Percentiles rank a stretch among this genome's conserved stretches.
phyloP scores from a whole-genome alignment of 345 rosid genomes.

The Ceriops tagal region DNA sequence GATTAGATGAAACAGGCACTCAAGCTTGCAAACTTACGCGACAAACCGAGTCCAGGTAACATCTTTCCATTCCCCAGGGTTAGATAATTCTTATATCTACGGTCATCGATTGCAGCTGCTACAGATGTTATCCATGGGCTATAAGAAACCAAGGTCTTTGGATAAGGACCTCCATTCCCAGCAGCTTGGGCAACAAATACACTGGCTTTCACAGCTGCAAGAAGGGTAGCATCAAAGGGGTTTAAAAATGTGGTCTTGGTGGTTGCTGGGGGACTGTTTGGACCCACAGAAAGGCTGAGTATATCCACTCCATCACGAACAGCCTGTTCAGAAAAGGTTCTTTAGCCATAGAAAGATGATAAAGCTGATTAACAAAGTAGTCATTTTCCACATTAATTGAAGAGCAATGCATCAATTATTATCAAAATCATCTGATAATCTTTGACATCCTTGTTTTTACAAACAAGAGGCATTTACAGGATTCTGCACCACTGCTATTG shows the following conservation, averaged over 20 bases:
- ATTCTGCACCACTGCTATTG: no score
- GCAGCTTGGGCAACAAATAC: slow-evolving; percentile 98
- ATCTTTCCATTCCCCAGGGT: slow-evolving; percentile 80
- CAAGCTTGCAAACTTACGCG: slow-evolving; percentile 57
- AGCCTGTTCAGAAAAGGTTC: slow-evolving; percentile 51
- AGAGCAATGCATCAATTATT: no score
- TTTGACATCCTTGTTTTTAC: no score
- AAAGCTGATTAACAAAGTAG: no score
- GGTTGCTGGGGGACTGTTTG: slow-evolving; percentile 89
- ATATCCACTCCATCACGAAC: slow-evolving; percentile 98
- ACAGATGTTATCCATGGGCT: slow-evolving; percentile 98
- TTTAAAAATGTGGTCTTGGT: slow-evolving; percentile 83
- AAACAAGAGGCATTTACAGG: no score
- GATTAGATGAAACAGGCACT: slow-evolving; percentile 6
- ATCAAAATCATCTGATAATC: no score
- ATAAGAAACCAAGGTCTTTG: slow-evolving; percentile 89
- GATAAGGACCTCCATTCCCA: slow-evolving; percentile 97
- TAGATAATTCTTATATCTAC: slow-evolving; percentile 88
- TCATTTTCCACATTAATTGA: no score
- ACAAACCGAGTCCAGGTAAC: slow-evolving; percentile 75
- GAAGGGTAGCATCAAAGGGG: slow-evolving; percentile 96
- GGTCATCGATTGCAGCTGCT: slow-evolving; percentile 96
- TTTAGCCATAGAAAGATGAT: neutral
- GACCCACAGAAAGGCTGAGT: slow-evolving; percentile 91
- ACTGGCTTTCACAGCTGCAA: slow-evolving; percentile 95